Evolutionary conservation across 164 flowering plant genomes (phyloP).

Genomic region (Nymphaea thermarum): DNA sequence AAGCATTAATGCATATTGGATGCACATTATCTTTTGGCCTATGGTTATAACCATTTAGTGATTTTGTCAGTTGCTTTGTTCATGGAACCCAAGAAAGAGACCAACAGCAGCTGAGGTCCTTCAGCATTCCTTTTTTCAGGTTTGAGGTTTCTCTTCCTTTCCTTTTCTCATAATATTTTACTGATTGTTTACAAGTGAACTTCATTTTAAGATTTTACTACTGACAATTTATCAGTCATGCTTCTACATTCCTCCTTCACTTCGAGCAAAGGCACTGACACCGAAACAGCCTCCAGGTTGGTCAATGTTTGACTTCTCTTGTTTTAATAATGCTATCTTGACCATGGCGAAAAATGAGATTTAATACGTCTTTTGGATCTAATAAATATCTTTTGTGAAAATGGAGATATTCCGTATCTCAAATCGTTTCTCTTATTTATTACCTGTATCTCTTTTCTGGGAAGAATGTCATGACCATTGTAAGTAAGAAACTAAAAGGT

Average conservation of each 20-base stretch:
- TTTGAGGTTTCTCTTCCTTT: conserved; percentile 36
- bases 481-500: no score
- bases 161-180: conserved; percentile 73
- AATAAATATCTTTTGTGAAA: no score
- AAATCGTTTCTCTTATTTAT: no score
- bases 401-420: no score
- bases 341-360: no score
- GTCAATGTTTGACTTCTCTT: neutral
- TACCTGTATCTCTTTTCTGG: no score
- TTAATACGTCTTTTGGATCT: no score
- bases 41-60: neutral
- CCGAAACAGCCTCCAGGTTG: neutral
- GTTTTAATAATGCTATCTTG: no score
- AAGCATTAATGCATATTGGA: no score
- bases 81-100: conserved; percentile 53
- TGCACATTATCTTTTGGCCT: neutral
- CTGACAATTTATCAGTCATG: neutral
- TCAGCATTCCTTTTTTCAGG: conserved; percentile 71
- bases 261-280: neutral
- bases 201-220: conserved; percentile 40
- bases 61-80: conserved; percentile 36
- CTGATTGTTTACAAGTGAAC: conserved; percentile 55
- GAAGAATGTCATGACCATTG: no score
- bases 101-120: conserved; percentile 59
- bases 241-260: neutral